phyloP scores from a whole-genome alignment of 2,329 filamentous ascomycete genomes.

The Stachybotrys echinatus region DNA sequence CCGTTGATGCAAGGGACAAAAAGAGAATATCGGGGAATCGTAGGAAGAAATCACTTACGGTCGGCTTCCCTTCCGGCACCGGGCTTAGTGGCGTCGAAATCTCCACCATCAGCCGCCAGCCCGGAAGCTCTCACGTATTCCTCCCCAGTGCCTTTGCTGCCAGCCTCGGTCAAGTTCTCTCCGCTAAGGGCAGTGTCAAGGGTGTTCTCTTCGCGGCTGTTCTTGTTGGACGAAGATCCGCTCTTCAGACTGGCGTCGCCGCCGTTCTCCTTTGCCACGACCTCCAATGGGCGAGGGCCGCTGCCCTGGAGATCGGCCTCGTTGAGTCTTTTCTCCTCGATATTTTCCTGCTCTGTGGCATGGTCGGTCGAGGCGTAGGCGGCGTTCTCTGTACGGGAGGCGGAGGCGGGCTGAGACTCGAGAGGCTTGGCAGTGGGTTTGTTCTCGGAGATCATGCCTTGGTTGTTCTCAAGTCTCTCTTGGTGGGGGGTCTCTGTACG shows the following conservation, averaged over 20 bases:
- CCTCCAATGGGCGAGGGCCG: conserved; percentile 36
- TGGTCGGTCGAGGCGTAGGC: background rate
- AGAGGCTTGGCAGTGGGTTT: conserved; percentile 23
- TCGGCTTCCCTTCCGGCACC: conserved; percentile 64
- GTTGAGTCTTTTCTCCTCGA: conserved; percentile 14
- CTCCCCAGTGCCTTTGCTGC: conserved; percentile 45
- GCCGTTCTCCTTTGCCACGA: conserved; percentile 26
- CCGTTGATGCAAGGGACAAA: too few species aligned
- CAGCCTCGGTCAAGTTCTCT: conserved; percentile 2
- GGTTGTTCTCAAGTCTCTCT: conserved; percentile 4
- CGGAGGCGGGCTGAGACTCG: background rate
- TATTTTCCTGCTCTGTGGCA: conserved; percentile 3
- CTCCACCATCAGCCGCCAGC: conserved; percentile 57
- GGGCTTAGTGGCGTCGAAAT: conserved; percentile 59
- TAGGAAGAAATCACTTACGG: conserved; percentile 37
- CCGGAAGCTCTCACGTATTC: conserved; percentile 53
- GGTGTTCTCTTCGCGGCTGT: conserved; percentile 7
- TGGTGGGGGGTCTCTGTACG: conserved; percentile 4
- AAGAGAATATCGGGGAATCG: conserved; percentile 5
- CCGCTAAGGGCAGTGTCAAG: background rate
- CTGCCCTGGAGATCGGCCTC: conserved; percentile 28
- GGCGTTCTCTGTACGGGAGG: background rate
- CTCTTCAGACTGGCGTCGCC: conserved; percentile 21
- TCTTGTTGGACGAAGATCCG: background rate
- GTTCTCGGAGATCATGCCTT: background rate